Conservation (phyloP, 179 eudicot species). For the Gypsophila paniculata region DNA sequence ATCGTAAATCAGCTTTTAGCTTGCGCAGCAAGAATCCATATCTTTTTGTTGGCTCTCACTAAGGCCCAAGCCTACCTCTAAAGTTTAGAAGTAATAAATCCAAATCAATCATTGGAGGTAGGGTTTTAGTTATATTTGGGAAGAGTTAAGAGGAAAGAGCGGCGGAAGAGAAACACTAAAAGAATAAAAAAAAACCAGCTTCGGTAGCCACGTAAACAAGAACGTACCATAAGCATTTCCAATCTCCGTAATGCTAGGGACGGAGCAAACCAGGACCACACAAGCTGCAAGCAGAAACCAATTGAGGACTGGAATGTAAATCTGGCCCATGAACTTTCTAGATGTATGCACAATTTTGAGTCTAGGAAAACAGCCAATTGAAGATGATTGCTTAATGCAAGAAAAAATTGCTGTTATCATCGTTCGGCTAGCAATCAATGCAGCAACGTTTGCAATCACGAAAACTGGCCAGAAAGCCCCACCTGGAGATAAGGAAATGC, state of each 20-base stretch:
- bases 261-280: conserved; percentile 68
- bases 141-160: not conserved
- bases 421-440: conserved; percentile 90
- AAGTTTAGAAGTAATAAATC: not conserved
- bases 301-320: conserved; percentile 92
- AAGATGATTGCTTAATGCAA: conserved; percentile 89
- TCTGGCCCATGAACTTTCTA: conserved; percentile 95
- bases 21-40: not conserved
- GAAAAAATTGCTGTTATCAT: conserved; percentile 98
- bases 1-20: no score
- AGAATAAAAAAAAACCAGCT: not conserved
- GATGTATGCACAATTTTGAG: conserved; percentile 95
- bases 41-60: not conserved
- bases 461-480: conserved; percentile 89
- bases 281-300: conserved; percentile 86
- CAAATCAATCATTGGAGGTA: not conserved
- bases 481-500: conserved; percentile 46
- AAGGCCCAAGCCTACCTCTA: not conserved
- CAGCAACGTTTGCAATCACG: conserved; percentile 83
- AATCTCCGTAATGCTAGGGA: conserved; percentile 72
- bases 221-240: conserved; percentile 94
- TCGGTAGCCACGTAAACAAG: conserved; percentile 6
- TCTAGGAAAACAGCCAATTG: conserved; percentile 96
- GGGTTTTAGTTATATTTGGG: not conserved
- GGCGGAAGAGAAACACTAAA: not conserved